Evolutionary conservation across 176 grass and related monocot species (phyloP).

Genomic region (Zoysia pacifica): DNA sequence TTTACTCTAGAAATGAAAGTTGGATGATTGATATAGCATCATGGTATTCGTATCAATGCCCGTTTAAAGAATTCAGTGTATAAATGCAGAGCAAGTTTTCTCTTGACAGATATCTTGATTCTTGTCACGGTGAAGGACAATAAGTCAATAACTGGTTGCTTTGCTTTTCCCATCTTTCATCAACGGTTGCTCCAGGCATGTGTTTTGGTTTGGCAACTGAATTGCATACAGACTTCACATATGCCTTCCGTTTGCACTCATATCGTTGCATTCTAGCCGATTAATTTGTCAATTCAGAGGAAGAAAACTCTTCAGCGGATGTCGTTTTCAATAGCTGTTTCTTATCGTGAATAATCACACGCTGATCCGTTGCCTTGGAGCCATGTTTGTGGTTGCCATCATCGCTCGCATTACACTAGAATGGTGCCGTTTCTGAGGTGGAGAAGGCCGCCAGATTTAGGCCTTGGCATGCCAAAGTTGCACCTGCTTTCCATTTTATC

Average conservation of each 20-base stretch:
- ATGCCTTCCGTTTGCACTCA: no score
- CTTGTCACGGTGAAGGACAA: background rate
- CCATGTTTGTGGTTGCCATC: constrained; percentile 25
- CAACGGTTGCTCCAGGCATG: no score
- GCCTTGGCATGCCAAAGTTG: background rate
- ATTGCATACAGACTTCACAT: no score
- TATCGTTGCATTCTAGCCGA: no score
- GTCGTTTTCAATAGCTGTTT: constrained; percentile 15
- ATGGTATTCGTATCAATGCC: background rate
- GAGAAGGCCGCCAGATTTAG: constrained; percentile 23
- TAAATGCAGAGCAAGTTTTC: background rate
- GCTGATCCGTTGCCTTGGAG: constrained; percentile 11
- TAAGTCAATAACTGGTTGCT: background rate
- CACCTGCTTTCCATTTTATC: background rate
- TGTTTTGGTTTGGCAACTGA: no score
- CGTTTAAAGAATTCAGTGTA: background rate
- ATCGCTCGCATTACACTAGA: constrained; percentile 13
- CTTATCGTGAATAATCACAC: background rate
- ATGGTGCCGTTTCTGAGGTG: background rate
- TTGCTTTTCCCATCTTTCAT: background rate
- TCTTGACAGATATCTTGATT: background rate
- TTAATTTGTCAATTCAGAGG: no score
- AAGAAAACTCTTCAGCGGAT: no score
- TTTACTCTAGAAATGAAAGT: constrained; percentile 60
- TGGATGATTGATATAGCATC: constrained; percentile 22